Evolutionary conservation across 1,284 basidiomycete genomes (phyloP).

Genomic region (Ganoderma lingzhi): DNA sequence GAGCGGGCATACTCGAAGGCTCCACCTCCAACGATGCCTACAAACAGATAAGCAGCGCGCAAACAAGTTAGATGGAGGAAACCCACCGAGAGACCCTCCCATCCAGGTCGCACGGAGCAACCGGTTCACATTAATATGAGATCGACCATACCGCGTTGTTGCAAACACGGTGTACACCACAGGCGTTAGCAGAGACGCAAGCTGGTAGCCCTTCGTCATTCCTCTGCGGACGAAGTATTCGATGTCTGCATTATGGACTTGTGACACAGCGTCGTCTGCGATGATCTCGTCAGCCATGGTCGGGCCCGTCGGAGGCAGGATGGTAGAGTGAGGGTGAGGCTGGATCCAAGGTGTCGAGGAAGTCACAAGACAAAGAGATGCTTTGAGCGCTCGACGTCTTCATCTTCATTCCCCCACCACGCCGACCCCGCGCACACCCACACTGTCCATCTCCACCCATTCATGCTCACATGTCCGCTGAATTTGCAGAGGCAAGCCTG

Average conservation of each 20-base stretch:
- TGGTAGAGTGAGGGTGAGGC: neutral
- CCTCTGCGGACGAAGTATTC: conserved; percentile 68
- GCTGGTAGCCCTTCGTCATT: conserved; percentile 71
- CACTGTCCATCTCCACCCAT: neutral
- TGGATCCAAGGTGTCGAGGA: conserved; percentile 10
- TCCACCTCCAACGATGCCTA: conserved; percentile 51
- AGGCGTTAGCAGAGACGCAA: conserved; percentile 66
- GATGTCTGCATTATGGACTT: conserved; percentile 46
- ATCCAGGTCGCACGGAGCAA: conserved; percentile 75
- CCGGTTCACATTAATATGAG: conserved; percentile 63
- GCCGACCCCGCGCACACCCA: conserved; percentile 1
- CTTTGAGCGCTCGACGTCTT: conserved; percentile 5
- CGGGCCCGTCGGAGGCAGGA: neutral
- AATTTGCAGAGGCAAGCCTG: conserved; percentile 39
- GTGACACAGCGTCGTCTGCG: conserved; percentile 31
- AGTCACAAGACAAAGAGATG: conserved; percentile 19
- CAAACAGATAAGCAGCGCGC: conserved; percentile 9
- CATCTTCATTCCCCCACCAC: conserved; percentile 12
- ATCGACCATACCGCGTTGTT: conserved; percentile 60
- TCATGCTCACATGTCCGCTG: conserved; percentile 34
- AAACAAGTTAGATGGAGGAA: neutral
- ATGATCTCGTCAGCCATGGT: conserved; percentile 38
- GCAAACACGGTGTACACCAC: conserved; percentile 63
- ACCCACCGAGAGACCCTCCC: conserved; percentile 64
- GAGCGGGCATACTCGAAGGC: conserved; percentile 54